Percentiles rank a stretch among this genome's conserved stretches.
These are phyloP conservation scores for Colletotrichum graminicola DNA, from an alignment of 2,329 filamentous ascomycete genomes.

Conservation along the genomic window DNA sequence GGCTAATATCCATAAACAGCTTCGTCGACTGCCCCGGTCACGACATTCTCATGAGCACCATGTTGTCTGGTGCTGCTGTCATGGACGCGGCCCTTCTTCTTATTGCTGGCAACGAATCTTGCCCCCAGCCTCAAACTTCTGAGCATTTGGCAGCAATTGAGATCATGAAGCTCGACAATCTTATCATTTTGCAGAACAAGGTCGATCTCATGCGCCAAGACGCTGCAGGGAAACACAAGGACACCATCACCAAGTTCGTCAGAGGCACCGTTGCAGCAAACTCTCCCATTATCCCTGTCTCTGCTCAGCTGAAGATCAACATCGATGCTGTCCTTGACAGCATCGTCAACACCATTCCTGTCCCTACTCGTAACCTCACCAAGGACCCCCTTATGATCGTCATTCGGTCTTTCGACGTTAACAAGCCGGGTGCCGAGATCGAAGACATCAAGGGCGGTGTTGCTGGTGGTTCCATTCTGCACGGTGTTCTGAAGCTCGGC, in stretches of 20 bases:
- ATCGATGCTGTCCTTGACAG: slow-evolving; percentile 98
- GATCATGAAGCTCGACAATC: slow-evolving; percentile 99
- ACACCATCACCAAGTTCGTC: slow-evolving; percentile 98
- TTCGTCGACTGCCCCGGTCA: slow-evolving; percentile 99
- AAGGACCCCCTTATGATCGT: slow-evolving; percentile 98
- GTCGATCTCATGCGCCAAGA: slow-evolving; percentile 98
- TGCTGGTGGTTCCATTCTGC: slow-evolving; percentile 95
- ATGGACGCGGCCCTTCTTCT: slow-evolving; percentile 98
- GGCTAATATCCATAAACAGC: slow-evolving; percentile 58
- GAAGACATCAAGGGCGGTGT: slow-evolving; percentile 99
- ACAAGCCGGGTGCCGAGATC: slow-evolving; percentile 99
- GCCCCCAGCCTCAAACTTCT: slow-evolving; percentile 97
- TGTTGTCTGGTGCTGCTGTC: slow-evolving; percentile 99
- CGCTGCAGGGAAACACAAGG: slow-evolving; percentile 91
- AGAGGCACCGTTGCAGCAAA: slow-evolving; percentile 96
- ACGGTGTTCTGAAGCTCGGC: slow-evolving; percentile 94
- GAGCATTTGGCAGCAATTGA: slow-evolving; percentile 99
- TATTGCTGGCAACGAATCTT: slow-evolving; percentile 98
- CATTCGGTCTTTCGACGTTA: slow-evolving; percentile 99
- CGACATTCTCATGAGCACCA: slow-evolving; percentile 99
- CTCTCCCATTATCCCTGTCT: slow-evolving; percentile 94
- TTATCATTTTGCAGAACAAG: slow-evolving; percentile 99
- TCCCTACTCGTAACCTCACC: slow-evolving; percentile 90
- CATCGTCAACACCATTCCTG: slow-evolving; percentile 93
- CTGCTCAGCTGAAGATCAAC: slow-evolving; percentile 99